Evolutionary conservation across 176 grass and related monocot species (phyloP), one percentile per base, ranked within the genome.

Genomic region (Paspalum vaginatum): DNA sequence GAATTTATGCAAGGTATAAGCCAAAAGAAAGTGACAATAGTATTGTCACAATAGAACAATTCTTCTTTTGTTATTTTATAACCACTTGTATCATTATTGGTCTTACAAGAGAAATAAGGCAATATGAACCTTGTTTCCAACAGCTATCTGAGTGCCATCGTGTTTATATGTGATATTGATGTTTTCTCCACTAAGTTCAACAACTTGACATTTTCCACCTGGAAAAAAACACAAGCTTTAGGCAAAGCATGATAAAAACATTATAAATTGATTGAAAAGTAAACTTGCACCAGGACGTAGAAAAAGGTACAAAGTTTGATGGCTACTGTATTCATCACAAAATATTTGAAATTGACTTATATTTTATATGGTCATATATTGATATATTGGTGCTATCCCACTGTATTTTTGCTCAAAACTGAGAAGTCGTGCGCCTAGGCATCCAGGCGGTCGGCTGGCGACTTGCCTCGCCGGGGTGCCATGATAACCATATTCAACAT

Each of bases 81-180:
- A 32, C 3, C 1, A 32, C 45, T 69, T 54, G 21, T 71, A 32
- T 83, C 15, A 15, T 75, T 68, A 40, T 59, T 68, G 18, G 20
- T 15, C 14, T 10, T 40, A 85, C 11, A 7, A 74, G 40, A 68
- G 43, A 81, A 43, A 60, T 65, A 47, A 75, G 59, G 74, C 17
- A 85, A 53, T 77, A 56, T 52, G 73, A 82, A 99, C 96, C 96
- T 94, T 99, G 77, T 99, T 99, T 73, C 96, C 96, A 79, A 99
- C 96, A 91, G 96, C 96, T 88, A 99, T 89, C 68, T 95, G 60
- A 87, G 88, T 93, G 9, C 90, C 93, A 74, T 95, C 96, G 83
- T 89, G 96, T 89, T 93, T 99, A 75, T 95, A 99, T 40, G 96
- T 91, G 79, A 99, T 99, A 82, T 99, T 99, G 81, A 99, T 99